Base-by-base conservation (phyloP, 441 rosid species). In the Eruca vesicaria region DNA sequence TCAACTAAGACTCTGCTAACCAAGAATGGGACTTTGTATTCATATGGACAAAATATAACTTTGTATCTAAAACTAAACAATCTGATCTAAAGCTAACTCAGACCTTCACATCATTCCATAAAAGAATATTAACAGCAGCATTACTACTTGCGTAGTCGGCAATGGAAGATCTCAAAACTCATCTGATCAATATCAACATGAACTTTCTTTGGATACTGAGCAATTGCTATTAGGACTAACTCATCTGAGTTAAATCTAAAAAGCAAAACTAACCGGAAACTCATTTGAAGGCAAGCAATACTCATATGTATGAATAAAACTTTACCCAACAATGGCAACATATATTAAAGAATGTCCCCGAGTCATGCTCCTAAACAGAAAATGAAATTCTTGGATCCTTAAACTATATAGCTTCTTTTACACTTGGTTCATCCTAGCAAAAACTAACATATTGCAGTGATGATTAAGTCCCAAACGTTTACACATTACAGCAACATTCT, bases 401-500 rank as follows among this genome's bases (percentile, higher is more conserved):
- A 60, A 19, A 52, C 2, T 26, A 9, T 61, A 7, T 12, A 59
- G 62, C 6, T 66, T 59, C 43, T 33, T 48, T 9, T 43, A 67
- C n/a, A n/a, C n/a, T 33, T 67, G 38, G 63, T 48, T 74, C 38
- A 48, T 16, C 68, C 56, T 60, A 12, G 68, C 56, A 9, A 14
- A n/a, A 67, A 11, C 62, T 74, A 66, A 21, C 38, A 7, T 36
- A 8, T 12, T n/a, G n/a, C n/a, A n/a, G n/a, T n/a, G n/a, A n/a
- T n/a, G n/a, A n/a, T n/a, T n/a, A n/a, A n/a, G n/a, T n/a, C n/a
- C n/a, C n/a, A n/a, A n/a, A n/a, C n/a, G n/a, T n/a, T n/a, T n/a
- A n/a, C 97, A 59, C 98, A 97, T 85, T 6, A 69, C 73, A 2
- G 26, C 53, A 70, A 9, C 55, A n/a, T 20, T 31, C 26, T 12